Conservation (phyloP, 139 green algal genomes). For the Monoraphidium neglectum region DNA sequence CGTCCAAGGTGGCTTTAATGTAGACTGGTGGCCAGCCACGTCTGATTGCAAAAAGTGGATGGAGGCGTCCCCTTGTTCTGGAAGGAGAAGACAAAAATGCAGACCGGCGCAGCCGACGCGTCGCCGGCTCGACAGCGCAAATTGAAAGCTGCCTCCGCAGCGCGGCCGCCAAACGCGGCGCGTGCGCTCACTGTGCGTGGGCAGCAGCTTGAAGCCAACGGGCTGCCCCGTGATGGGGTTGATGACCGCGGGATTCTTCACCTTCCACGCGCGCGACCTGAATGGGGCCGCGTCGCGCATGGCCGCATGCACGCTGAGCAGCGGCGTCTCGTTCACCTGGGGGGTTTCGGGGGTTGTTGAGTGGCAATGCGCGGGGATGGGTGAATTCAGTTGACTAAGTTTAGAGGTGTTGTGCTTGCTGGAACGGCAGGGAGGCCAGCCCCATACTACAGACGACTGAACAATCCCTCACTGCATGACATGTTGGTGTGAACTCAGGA, state of each 20-base stretch:
- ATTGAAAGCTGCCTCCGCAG: background rate
- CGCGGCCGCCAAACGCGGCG: too few relatives aligned
- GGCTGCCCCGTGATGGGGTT: conserved; percentile 64
- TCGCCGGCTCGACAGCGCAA: background rate
- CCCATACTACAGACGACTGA: too few relatives aligned
- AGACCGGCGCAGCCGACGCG: background rate
- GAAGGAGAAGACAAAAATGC: background rate
- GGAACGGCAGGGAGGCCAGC: too few relatives aligned
- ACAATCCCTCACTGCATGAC: too few relatives aligned
- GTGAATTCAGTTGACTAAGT: too few relatives aligned
- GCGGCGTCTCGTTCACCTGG: conserved; percentile 55
- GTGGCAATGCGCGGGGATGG: too few relatives aligned
- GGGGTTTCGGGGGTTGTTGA: conserved; percentile 49
- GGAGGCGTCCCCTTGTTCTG: too few relatives aligned
- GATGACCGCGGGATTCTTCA: conserved; percentile 59
- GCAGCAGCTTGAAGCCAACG: conserved; percentile 78
- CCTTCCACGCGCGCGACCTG: conserved; percentile 40
- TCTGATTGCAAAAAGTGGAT: too few relatives aligned
- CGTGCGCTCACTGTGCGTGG: conserved; percentile 15
- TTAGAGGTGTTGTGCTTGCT: too few relatives aligned
- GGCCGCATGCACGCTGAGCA: conserved; percentile 58
- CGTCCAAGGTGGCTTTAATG: too few relatives aligned
- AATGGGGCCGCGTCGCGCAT: conserved; percentile 17
- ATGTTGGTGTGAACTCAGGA: too few relatives aligned
- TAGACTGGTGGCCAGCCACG: too few relatives aligned